Percentiles rank a stretch among this genome's conserved stretches.
Conservation (phyloP, 225 moss, liverwort and hornwort genomes). For the Thuidium tamariscinum region DNA sequence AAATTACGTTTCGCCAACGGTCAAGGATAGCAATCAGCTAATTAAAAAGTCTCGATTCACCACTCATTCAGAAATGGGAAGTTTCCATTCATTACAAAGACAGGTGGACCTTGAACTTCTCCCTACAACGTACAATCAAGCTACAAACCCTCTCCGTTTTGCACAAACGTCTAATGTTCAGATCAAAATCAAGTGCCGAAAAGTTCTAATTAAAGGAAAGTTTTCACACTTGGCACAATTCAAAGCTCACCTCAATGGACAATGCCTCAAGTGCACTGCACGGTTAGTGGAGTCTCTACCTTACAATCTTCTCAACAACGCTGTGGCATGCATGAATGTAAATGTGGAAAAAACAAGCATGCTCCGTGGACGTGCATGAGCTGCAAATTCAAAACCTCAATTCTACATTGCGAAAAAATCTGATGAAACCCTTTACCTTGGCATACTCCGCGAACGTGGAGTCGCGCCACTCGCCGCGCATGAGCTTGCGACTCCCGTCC, state of each 20-base stretch:
- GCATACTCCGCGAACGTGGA: not conserved
- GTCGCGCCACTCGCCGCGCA: not conserved
- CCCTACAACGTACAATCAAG: not conserved
- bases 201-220: no score
- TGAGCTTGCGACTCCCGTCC: not conserved
- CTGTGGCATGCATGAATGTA: not conserved
- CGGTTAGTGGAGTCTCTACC: not conserved
- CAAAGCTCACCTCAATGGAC: not conserved
- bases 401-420: not conserved
- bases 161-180: not conserved
- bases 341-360: no score
- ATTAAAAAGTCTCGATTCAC: no score
- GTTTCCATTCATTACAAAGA: not conserved
- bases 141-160: not conserved
- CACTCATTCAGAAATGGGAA: no score
- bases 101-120: not conserved
- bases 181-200: not conserved
- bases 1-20: not conserved
- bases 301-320: not conserved
- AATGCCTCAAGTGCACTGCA: no score
- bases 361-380: not conserved
- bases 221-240: not conserved
- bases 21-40: not conserved
- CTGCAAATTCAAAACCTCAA: not conserved
- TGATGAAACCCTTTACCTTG: not conserved